Evolutionary conservation across 1,139 yeast genomes (phyloP).

Genomic region (Eremothecium cymbalariae): DNA sequence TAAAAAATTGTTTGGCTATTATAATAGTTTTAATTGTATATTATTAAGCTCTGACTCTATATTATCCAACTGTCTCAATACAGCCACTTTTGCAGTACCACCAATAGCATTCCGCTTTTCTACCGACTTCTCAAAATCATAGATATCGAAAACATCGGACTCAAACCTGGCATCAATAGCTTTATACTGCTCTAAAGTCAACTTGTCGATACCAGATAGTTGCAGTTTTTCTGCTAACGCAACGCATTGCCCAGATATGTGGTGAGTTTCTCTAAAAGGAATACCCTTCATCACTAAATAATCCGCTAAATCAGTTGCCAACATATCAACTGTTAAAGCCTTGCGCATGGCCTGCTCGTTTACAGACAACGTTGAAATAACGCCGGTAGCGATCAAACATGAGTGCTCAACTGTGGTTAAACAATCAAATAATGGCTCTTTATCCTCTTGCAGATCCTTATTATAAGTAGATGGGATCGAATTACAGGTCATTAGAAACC

Average conservation of each 20-base stretch:
- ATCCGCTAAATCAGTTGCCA: slow-evolving; percentile 97
- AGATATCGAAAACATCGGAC: slow-evolving; percentile 71
- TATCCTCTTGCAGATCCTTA: slow-evolving; percentile 98
- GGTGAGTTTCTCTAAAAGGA: slow-evolving; percentile 98
- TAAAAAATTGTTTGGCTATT: no score
- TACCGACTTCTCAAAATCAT: slow-evolving; percentile 86
- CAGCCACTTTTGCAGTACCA: slow-evolving; percentile 93
- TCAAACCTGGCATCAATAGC: slow-evolving; percentile 71
- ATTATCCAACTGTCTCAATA: slow-evolving; percentile 56
- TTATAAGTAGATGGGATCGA: slow-evolving; percentile 96
- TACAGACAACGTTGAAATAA: slow-evolving; percentile 73
- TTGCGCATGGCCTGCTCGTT: slow-evolving; percentile 68
- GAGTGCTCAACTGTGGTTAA: slow-evolving; percentile 89
- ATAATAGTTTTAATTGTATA: neutral
- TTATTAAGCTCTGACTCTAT: slow-evolving; percentile 31
- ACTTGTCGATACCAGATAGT: slow-evolving; percentile 72
- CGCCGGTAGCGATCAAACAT: slow-evolving; percentile 90
- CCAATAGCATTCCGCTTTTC: slow-evolving; percentile 96
- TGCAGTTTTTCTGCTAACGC: slow-evolving; percentile 73
- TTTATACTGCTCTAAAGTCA: slow-evolving; percentile 69
- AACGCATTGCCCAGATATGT: slow-evolving; percentile 96
- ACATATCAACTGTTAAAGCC: slow-evolving; percentile 96
- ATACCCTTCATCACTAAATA: slow-evolving; percentile 95
- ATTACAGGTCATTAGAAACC: slow-evolving; percentile 91
- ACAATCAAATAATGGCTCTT: slow-evolving; percentile 92